Percentiles rank a stretch among this genome's conserved stretches.
These are phyloP conservation scores for Puccinia novopanici DNA, from an alignment of 1,284 basidiomycete species.

Conservation along the genomic window DNA sequence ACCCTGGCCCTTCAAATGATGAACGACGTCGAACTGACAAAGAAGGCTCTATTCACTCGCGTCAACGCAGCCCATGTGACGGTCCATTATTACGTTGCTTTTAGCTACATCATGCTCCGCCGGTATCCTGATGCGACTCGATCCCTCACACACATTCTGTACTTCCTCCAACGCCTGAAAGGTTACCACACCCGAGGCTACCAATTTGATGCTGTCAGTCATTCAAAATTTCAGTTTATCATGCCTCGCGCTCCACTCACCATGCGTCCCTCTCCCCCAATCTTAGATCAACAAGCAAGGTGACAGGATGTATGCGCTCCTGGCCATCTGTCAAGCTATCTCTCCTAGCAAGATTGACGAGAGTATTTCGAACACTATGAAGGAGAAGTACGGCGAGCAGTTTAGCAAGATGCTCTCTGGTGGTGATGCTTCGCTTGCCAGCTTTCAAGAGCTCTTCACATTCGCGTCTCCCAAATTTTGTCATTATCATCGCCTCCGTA, in stretches of 20 bases:
- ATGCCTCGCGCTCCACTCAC: constrained; percentile 15
- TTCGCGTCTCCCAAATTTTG: constrained; percentile 95
- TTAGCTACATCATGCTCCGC: constrained; percentile 92
- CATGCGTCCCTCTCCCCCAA: not conserved
- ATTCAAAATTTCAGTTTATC: not conserved
- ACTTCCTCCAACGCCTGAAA: constrained; percentile 68
- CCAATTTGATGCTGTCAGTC: constrained; percentile 84
- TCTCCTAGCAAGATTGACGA: constrained; percentile 87
- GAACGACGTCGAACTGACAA: constrained; percentile 85
- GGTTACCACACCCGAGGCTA: constrained; percentile 88
- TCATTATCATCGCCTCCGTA: constrained; percentile 84
- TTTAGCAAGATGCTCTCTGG: constrained; percentile 75
- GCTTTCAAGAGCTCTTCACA: constrained; percentile 91
- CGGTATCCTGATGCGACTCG: constrained; percentile 93
- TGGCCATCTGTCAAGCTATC: constrained; percentile 87
- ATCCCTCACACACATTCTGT: constrained; percentile 85
- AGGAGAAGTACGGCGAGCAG: constrained; percentile 91
- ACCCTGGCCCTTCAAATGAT: constrained; percentile 91
- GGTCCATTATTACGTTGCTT: constrained; percentile 91
- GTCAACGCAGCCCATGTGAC: constrained; percentile 93
- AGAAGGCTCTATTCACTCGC: constrained; percentile 82
- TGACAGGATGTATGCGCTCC: constrained; percentile 94
- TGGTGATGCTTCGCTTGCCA: constrained; percentile 76
- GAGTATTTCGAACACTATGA: constrained; percentile 87
- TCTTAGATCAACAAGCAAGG: constrained; percentile 89